phyloP scores from a whole-genome alignment of 305 asterid species.

The Stenogyne calaminthoides region DNA sequence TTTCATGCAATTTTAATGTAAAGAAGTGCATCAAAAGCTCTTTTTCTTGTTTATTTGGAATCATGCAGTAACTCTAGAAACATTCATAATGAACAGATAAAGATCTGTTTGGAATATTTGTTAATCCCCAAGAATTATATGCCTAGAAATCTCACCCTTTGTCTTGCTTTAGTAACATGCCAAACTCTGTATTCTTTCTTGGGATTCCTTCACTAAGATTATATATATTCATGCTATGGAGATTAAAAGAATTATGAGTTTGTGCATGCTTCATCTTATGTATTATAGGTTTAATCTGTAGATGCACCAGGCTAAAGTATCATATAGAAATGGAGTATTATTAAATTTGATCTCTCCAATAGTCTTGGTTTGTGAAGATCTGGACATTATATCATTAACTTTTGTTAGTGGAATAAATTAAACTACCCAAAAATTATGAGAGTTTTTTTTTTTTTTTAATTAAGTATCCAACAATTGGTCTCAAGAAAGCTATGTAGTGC shows the following conservation, averaged over 20 bases:
- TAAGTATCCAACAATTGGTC: not conserved
- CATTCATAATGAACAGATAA: slow-evolving; percentile 34
- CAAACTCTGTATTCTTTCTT: slow-evolving; percentile 64
- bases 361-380: slow-evolving; percentile 31
- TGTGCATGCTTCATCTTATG: slow-evolving; percentile 29
- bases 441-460: not conserved
- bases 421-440: not conserved
- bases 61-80: slow-evolving; percentile 37
- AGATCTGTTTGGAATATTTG: slow-evolving; percentile 53
- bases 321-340: slow-evolving; percentile 16
- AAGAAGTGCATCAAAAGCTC: slow-evolving; percentile 29
- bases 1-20: slow-evolving; percentile 48
- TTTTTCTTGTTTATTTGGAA: slow-evolving; percentile 37
- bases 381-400: slow-evolving; percentile 27
- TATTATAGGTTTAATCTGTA: slow-evolving; percentile 1
- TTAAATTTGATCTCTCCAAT: slow-evolving; percentile 7
- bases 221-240: slow-evolving; percentile 22
- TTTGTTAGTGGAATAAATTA: slow-evolving; percentile 30
- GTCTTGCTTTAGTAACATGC: slow-evolving; percentile 74
- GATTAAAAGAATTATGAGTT: slow-evolving; percentile 22
- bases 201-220: slow-evolving; percentile 53
- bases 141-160: slow-evolving; percentile 41
- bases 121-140: slow-evolving; percentile 54
- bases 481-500: not conserved
- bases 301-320: slow-evolving; percentile 4